Percentiles rank a stretch among this genome's conserved stretches.
These are phyloP conservation scores for Cladosporium sp. DNA, from an alignment of 2,329 filamentous ascomycete genomes.

Conservation along the genomic window DNA sequence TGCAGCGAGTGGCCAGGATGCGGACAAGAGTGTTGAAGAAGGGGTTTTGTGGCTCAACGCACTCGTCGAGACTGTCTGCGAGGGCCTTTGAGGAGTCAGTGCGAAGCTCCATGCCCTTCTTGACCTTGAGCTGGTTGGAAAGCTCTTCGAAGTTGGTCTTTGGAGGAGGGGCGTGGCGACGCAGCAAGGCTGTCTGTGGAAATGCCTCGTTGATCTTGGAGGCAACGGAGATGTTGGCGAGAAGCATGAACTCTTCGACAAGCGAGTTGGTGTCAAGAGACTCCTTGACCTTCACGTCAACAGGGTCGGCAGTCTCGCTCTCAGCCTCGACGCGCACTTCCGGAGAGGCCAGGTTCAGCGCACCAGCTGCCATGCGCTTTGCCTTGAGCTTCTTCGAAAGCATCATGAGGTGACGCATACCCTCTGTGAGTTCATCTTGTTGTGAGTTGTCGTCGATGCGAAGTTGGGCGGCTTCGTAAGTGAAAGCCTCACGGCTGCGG, in stretches of 20 bases:
- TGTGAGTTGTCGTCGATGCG: conserved; percentile 88
- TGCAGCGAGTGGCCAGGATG: conserved; percentile 96
- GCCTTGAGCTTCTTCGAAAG: conserved; percentile 91
- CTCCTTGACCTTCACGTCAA: conserved; percentile 94
- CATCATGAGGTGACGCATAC: conserved; percentile 82
- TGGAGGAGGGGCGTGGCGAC: conserved; percentile 87
- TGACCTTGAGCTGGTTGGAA: conserved; percentile 83
- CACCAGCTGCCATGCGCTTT: conserved; percentile 94
- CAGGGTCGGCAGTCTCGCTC: conserved; percentile 91
- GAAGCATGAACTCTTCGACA: conserved; percentile 98
- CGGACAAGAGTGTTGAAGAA: conserved; percentile 99
- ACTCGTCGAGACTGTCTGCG: conserved; percentile 85
- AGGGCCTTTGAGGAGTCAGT: conserved; percentile 89
- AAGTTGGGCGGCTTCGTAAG: conserved; percentile 93
- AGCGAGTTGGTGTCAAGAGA: conserved; percentile 94
- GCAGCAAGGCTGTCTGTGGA: conserved; percentile 90
- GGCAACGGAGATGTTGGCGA: conserved; percentile 94
- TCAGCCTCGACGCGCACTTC: conserved; percentile 96
- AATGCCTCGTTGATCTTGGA: conserved; percentile 87
- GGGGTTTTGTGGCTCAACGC: conserved; percentile 75
- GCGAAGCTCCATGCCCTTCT: conserved; percentile 75
- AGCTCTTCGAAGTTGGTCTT: conserved; percentile 97
- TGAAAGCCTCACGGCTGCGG: conserved; percentile 92
- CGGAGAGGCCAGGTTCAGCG: conserved; percentile 92
- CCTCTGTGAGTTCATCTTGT: conserved; percentile 82